Conservation (phyloP, 1,284 basidiomycete species). For the Marasmius sp. region DNA sequence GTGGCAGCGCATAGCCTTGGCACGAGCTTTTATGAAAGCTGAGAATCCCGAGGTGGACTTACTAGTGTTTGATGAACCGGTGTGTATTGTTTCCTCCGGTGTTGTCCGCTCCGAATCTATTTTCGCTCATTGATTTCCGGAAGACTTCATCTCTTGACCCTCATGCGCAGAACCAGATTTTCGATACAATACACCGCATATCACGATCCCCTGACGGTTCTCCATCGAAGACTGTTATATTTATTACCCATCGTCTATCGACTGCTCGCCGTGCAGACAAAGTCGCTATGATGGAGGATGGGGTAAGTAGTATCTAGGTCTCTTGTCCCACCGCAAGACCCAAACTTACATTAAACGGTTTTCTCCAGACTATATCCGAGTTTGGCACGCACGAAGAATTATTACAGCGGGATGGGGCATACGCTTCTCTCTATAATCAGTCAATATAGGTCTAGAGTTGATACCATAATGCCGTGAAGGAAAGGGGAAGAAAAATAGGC, state of each 20-base stretch:
- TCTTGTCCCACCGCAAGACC: conserved; percentile 12
- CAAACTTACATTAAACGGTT: neutral
- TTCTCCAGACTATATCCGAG: conserved; percentile 67
- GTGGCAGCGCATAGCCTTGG: conserved; percentile 85
- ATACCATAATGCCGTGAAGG: conserved; percentile 1
- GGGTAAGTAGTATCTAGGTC: conserved; percentile 45
- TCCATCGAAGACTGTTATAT: conserved; percentile 72
- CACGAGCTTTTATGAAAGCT: conserved; percentile 81
- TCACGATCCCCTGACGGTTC: conserved; percentile 54
- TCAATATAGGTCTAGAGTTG: conserved; percentile 44
- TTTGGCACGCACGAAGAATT: conserved; percentile 79
- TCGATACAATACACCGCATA: conserved; percentile 67
- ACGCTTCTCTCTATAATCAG: conserved; percentile 69
- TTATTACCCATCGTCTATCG: conserved; percentile 81
- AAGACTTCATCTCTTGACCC: conserved; percentile 81
- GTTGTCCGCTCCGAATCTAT: neutral
- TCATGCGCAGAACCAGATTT: conserved; percentile 76
- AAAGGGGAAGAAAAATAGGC: neutral
- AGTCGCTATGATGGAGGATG: conserved; percentile 83
- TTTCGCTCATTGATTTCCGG: conserved; percentile 1
- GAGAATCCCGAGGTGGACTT: conserved; percentile 73
- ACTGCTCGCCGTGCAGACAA: conserved; percentile 79
- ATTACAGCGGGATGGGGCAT: conserved; percentile 58
- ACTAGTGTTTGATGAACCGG: conserved; percentile 79
- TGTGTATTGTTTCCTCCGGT: conserved; percentile 31